Evolutionary conservation across 1,139 yeast species (phyloP).

Genomic region (Candida sanyaensis): DNA sequence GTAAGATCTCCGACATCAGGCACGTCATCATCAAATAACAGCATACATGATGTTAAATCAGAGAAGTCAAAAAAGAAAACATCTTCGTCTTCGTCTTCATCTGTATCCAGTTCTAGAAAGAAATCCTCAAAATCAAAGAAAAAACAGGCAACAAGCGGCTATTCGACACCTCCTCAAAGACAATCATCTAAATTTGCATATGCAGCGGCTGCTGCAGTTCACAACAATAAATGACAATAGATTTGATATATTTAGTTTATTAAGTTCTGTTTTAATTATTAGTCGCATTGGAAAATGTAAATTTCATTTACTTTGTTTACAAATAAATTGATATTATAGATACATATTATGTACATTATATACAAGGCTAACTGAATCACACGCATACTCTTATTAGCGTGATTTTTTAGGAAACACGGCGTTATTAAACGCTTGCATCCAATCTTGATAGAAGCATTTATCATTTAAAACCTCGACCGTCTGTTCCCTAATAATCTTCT

Average conservation of each 20-base stretch:
- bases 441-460: conserved; percentile 38
- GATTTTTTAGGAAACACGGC: background rate
- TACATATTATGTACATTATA: conserved; percentile 1
- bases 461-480: conserved; percentile 36
- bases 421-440: conserved; percentile 24
- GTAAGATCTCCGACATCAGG: background rate
- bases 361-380: background rate
- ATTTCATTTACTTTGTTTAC: background rate
- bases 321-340: background rate
- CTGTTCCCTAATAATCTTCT: conserved; percentile 34
- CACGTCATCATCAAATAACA: conserved; percentile 9
- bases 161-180: conserved; percentile 13
- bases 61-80: conserved; percentile 10
- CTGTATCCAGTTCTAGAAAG: conserved; percentile 5
- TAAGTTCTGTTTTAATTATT: no score
- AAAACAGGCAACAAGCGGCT: background rate
- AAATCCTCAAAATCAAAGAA: conserved; percentile 3
- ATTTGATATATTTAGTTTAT: background rate
- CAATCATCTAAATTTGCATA: conserved; percentile 38
- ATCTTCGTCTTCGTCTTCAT: conserved; percentile 1
- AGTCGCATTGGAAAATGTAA: background rate
- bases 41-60: conserved; percentile 1
- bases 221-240: conserved; percentile 10
- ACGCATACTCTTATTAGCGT: background rate
- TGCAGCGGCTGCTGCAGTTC: conserved; percentile 53